phyloP scores from a whole-genome alignment of 768 basidiomycete species.

The Termitomyces sp. region DNA sequence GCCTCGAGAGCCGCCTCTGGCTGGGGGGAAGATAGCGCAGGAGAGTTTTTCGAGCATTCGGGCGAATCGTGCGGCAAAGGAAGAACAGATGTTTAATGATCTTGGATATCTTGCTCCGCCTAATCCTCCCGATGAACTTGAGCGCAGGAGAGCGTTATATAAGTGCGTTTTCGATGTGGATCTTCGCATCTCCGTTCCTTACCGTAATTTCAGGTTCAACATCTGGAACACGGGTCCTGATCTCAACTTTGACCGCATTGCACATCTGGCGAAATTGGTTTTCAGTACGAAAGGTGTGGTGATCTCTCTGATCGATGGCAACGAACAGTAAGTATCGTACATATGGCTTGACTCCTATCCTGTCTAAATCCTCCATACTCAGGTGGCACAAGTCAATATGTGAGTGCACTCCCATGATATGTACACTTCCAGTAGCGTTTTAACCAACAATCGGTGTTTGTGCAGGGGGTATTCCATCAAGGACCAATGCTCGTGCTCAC shows the following conservation, averaged over 20 bases:
- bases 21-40: conserved; percentile 24
- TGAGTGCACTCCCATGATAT: conserved; percentile 26
- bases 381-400: conserved; percentile 92
- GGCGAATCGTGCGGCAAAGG: conserved; percentile 50
- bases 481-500: conserved; percentile 43
- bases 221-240: conserved; percentile 85
- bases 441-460: not conserved
- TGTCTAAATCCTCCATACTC: not conserved
- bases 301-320: conserved; percentile 79
- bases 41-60: conserved; percentile 23
- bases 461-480: conserved; percentile 37
- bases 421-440: not conserved
- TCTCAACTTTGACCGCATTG: conserved; percentile 90
- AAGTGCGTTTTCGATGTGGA: conserved; percentile 44
- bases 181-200: not conserved
- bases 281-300: conserved; percentile 85
- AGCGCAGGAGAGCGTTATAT: conserved; percentile 79
- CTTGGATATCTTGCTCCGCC: conserved; percentile 75
- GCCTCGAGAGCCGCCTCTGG: conserved; percentile 25
- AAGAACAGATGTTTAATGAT: conserved; percentile 60
- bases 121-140: conserved; percentile 77
- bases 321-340: conserved; percentile 63
- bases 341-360: not conserved
- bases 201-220: conserved; percentile 57
- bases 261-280: conserved; percentile 87